Conservation (phyloP, 768 basidiomycete species). For the Mrakia frigida region DNA sequence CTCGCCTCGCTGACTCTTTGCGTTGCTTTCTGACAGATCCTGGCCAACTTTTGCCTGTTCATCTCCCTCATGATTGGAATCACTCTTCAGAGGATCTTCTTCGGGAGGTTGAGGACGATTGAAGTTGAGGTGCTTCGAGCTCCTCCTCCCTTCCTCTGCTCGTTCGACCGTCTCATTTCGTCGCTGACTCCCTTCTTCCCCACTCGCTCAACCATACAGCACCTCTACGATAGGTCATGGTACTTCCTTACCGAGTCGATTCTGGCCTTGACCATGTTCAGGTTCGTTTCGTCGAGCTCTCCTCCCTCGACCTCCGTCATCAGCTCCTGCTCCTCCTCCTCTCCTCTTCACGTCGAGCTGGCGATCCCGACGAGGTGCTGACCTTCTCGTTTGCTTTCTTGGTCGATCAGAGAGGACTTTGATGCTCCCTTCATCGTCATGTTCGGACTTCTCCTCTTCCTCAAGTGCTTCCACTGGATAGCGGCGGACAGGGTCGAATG, state of each 20-base stretch:
- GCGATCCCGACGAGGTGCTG: background rate
- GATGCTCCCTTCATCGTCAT: conserved; percentile 65
- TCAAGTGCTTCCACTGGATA: conserved; percentile 98
- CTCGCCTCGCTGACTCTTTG: conserved; percentile 18
- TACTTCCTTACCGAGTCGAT: conserved; percentile 96
- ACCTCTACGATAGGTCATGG: conserved; percentile 92
- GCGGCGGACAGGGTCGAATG: conserved; percentile 93
- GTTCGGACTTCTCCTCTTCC: conserved; percentile 88
- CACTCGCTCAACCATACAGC: conserved; percentile 49
- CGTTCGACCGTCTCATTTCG: background rate
- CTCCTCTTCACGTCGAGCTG: background rate
- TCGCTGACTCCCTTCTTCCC: conserved; percentile 8
- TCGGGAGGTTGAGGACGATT: conserved; percentile 75
- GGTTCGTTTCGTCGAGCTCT: conserved; percentile 41
- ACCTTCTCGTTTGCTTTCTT: background rate
- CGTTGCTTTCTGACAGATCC: conserved; percentile 52
- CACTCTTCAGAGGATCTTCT: conserved; percentile 78
- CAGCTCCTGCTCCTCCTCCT: background rate
- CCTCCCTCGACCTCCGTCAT: too few relatives aligned
- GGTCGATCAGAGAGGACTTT: conserved; percentile 40
- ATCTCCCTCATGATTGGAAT: conserved; percentile 70
- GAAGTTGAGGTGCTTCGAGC: conserved; percentile 74
- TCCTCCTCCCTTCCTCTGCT: background rate
- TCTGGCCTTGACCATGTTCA: conserved; percentile 93
- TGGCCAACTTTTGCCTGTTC: conserved; percentile 85